Evolutionary conservation across 345 rosid genomes (phyloP).

Genomic region (Sisymbrium irio): DNA sequence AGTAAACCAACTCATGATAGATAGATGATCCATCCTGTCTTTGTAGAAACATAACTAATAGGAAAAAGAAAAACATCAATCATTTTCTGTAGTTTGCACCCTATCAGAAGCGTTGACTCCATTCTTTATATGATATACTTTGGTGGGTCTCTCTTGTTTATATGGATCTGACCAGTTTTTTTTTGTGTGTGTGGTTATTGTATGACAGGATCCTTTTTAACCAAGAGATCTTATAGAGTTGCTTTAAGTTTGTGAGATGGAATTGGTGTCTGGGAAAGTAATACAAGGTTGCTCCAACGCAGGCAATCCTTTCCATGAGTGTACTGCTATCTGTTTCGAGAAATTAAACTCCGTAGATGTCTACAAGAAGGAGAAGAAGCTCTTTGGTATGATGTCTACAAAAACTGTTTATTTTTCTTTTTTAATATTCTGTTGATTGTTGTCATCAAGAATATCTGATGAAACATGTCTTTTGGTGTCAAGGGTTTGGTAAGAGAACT

Average conservation of each 20-base stretch:
- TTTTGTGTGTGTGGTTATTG: neutral
- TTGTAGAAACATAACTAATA: neutral
- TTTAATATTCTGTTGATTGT: neutral
- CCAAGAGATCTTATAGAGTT: neutral
- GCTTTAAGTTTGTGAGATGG: conserved; percentile 10
- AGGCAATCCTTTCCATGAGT: conserved; percentile 36
- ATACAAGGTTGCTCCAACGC: conserved; percentile 30
- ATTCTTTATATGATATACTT: neutral
- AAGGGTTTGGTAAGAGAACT: conserved; percentile 31
- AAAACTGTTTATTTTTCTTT: neutral
- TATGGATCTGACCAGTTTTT: neutral
- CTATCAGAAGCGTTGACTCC: conserved; percentile 19
- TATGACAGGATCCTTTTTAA: neutral
- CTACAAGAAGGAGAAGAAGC: conserved; percentile 31
- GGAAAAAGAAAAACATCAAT: neutral
- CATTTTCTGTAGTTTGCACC: conserved; percentile 1
- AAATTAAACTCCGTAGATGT: conserved; percentile 16
- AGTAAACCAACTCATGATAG: neutral
- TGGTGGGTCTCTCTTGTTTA: neutral
- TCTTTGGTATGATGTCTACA: conserved; percentile 34
- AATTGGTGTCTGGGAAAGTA: conserved; percentile 25
- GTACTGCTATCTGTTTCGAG: conserved; percentile 21
- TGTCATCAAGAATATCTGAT: conserved; percentile 14
- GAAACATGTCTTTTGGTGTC: neutral
- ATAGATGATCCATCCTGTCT: neutral